These are phyloP conservation scores for Acacia crassicarpa DNA, from an alignment of 306 rosid genomes.

Conservation along the genomic window DNA sequence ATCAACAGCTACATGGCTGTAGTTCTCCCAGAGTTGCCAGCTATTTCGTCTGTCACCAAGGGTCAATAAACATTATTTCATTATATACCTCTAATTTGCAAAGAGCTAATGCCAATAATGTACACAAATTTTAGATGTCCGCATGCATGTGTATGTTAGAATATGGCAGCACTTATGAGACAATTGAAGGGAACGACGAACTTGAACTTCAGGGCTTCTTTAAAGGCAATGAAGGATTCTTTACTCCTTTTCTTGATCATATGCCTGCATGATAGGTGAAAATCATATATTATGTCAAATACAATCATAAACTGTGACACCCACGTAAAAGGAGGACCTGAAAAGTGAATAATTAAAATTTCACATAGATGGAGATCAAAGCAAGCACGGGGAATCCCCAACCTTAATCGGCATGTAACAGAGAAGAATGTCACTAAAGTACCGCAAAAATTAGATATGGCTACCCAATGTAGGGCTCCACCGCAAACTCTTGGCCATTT, in stretches of 20 bases:
- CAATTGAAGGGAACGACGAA: slow-evolving; percentile 42
- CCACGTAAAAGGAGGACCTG: slow-evolving; percentile 22
- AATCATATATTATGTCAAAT: slow-evolving; percentile 22
- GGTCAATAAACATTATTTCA: slow-evolving; percentile 33
- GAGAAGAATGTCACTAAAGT: background rate
- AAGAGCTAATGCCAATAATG: slow-evolving; percentile 3
- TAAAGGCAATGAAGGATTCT: slow-evolving; percentile 87
- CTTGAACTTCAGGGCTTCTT: slow-evolving; percentile 94
- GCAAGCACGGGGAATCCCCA: background rate
- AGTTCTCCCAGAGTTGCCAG: slow-evolving; percentile 98
- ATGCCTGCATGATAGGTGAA: slow-evolving; percentile 68
- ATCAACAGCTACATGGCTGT: slow-evolving; percentile 83
- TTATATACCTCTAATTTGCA: slow-evolving; percentile 26
- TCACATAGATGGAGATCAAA: background rate
- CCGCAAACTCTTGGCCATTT: background rate
- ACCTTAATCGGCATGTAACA: background rate
- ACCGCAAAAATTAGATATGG: background rate
- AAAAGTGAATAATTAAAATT: slow-evolving; percentile 21
- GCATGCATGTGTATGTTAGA: slow-evolving; percentile 1
- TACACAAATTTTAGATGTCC: background rate
- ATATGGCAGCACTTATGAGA: background rate
- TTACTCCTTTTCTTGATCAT: slow-evolving; percentile 84
- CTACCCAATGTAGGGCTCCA: background rate
- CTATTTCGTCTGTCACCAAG: slow-evolving; percentile 78
- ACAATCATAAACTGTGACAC: background rate